Evolutionary conservation across 805 yeast genomes (phyloP).

Genomic region (Candida hispaniensis): DNA sequence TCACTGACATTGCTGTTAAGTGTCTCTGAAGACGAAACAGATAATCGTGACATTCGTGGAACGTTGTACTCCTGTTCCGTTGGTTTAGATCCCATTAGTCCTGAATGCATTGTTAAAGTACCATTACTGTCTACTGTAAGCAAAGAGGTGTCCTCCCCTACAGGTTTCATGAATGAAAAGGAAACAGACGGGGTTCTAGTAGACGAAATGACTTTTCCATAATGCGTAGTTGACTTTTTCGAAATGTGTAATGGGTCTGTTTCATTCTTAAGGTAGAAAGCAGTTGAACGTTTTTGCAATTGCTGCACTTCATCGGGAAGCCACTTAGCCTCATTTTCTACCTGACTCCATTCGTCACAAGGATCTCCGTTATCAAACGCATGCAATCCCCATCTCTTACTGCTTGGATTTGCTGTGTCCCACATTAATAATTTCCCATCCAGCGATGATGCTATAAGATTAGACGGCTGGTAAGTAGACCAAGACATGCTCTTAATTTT

Average conservation of each 20-base stretch:
- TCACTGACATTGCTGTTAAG: no score
- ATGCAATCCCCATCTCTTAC: no score
- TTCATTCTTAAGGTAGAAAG: no score
- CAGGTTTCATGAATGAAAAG: conserved; percentile 10
- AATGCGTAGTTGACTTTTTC: conserved; percentile 9
- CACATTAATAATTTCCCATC: conserved; percentile 64
- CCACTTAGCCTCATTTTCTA: conserved; percentile 5
- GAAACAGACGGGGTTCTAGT: conserved; percentile 5
- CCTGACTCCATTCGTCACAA: conserved; percentile 8
- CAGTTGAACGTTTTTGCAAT: conserved; percentile 9
- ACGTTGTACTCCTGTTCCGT: no score
- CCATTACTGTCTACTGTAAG: conserved; percentile 12
- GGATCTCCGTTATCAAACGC: no score
- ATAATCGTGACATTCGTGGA: no score
- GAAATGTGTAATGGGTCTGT: conserved; percentile 10
- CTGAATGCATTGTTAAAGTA: no score
- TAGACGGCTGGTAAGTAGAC: conserved; percentile 36
- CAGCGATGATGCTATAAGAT: conserved; percentile 44
- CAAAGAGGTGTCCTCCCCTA: no score
- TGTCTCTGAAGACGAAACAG: no score
- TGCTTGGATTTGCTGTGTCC: no score
- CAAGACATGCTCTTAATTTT: conserved; percentile 50
- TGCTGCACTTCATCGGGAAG: conserved; percentile 2
- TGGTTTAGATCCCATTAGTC: no score
- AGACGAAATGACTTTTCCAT: conserved; percentile 6